phyloP scores from a whole-genome alignment of 164 flowering plant genomes.

The Hamamelis virginiana region DNA sequence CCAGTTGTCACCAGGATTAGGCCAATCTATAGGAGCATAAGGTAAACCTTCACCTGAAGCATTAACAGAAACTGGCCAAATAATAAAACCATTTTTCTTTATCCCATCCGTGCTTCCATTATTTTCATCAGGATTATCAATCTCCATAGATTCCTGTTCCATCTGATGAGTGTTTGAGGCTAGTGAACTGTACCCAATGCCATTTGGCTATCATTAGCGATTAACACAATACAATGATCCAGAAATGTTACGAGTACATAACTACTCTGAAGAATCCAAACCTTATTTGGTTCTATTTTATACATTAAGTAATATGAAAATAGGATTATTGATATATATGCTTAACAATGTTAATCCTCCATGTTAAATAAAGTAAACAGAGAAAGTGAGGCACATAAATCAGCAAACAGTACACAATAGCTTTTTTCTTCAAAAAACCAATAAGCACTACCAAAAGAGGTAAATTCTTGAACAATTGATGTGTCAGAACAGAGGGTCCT shows the following conservation, averaged over 20 bases:
- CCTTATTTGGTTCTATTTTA: not conserved
- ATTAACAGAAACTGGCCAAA: constrained; percentile 40
- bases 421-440: no score
- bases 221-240: not conserved
- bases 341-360: not conserved
- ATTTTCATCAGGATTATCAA: constrained; percentile 27
- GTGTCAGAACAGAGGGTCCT: no score
- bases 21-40: constrained; percentile 86
- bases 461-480: no score
- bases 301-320: not conserved
- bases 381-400: not conserved
- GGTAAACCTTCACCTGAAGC: constrained; percentile 72
- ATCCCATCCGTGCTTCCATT: constrained; percentile 19
- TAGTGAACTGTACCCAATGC: constrained; percentile 3
- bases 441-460: no score
- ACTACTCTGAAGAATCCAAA: not conserved
- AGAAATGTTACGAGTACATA: not conserved
- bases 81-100: constrained; percentile 26
- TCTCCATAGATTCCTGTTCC: constrained; percentile 33
- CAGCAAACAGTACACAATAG: no score
- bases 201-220: not conserved
- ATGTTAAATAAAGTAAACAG: not conserved
- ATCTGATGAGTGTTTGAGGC: constrained; percentile 3
- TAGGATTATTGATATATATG: not conserved
- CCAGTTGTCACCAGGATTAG: constrained; percentile 78